Evolutionary conservation across 1,284 basidiomycete species (phyloP).

Genomic region (Coriolopsis trogii): DNA sequence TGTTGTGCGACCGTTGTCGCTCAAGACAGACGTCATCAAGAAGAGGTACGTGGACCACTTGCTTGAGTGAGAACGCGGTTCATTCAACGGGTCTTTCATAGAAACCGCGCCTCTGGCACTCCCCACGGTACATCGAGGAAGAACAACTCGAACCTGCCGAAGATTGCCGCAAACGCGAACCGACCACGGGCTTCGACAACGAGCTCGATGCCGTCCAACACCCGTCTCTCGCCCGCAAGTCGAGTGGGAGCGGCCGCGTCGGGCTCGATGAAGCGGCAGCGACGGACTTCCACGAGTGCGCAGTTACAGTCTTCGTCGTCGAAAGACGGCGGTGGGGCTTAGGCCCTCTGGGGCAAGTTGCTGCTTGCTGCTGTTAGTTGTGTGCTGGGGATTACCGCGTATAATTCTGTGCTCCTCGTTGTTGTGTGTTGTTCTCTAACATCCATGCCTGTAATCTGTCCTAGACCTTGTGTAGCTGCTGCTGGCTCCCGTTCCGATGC

Average conservation of each 20-base stretch:
- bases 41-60: slow-evolving; percentile 70
- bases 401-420: slow-evolving; percentile 16
- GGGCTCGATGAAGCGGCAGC: slow-evolving; percentile 73
- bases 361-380: too few species aligned
- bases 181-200: slow-evolving; percentile 68
- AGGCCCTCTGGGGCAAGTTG: slow-evolving; percentile 25
- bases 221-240: slow-evolving; percentile 41
- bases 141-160: slow-evolving; percentile 58
- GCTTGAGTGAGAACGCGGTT: slow-evolving; percentile 1
- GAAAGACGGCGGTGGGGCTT: slow-evolving; percentile 36
- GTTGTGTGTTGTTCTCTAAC: slow-evolving; percentile 18
- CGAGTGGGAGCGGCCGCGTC: slow-evolving; percentile 37
- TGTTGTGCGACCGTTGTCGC: slow-evolving; percentile 88
- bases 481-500: slow-evolving; percentile 20
- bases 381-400: slow-evolving; percentile 8
- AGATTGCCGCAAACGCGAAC: slow-evolving; percentile 68
- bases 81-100: slow-evolving; percentile 32
- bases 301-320: slow-evolving; percentile 36
- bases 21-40: slow-evolving; percentile 98
- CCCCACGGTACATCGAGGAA: slow-evolving; percentile 67
- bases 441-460: slow-evolving; percentile 29
- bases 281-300: slow-evolving; percentile 69
- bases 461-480: slow-evolving; percentile 31
- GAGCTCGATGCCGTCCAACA: slow-evolving; percentile 52
- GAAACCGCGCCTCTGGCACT: slow-evolving; percentile 78